These are phyloP conservation scores for Houttuynia cordata DNA, from an alignment of 164 flowering plant genomes.

Conservation along the genomic window DNA sequence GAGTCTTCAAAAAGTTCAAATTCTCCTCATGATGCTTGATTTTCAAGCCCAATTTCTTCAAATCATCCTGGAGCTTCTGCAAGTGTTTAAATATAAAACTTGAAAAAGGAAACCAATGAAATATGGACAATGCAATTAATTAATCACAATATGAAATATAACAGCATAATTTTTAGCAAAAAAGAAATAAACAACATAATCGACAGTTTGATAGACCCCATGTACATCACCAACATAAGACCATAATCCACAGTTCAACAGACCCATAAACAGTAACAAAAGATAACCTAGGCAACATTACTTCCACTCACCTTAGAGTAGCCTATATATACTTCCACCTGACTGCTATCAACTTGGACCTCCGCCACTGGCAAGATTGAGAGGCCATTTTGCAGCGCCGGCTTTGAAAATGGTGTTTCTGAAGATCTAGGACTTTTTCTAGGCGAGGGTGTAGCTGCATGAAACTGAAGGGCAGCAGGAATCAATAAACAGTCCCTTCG, in stretches of 20 bases:
- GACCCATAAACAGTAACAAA: background rate
- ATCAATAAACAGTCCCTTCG: background rate
- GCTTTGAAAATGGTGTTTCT: conserved; percentile 22
- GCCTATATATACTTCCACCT: conserved; percentile 18
- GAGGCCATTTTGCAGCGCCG: conserved; percentile 19
- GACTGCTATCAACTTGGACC: conserved; percentile 26
- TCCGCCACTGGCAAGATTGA: conserved; percentile 13
- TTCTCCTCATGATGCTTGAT: conserved; percentile 71
- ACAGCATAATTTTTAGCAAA: too few species aligned
- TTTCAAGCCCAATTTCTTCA: conserved; percentile 39
- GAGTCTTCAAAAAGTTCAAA: conserved; percentile 34
- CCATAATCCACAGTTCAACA: background rate
- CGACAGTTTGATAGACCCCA: too few species aligned
- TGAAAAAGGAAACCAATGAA: background rate
- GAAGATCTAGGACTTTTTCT: conserved; percentile 13
- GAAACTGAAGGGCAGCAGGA: conserved; percentile 6
- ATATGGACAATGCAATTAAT: too few species aligned
- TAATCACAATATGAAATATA: too few species aligned
- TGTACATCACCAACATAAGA: too few species aligned
- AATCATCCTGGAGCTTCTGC: conserved; percentile 68
- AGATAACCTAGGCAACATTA: background rate
- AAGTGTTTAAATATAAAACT: background rate
- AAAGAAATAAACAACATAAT: too few species aligned
- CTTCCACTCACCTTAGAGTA: conserved; percentile 29
- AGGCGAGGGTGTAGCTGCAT: conserved; percentile 5